phyloP scores from a whole-genome alignment of 805 yeast species.

The Wickerhamomyces chaumierensis region DNA sequence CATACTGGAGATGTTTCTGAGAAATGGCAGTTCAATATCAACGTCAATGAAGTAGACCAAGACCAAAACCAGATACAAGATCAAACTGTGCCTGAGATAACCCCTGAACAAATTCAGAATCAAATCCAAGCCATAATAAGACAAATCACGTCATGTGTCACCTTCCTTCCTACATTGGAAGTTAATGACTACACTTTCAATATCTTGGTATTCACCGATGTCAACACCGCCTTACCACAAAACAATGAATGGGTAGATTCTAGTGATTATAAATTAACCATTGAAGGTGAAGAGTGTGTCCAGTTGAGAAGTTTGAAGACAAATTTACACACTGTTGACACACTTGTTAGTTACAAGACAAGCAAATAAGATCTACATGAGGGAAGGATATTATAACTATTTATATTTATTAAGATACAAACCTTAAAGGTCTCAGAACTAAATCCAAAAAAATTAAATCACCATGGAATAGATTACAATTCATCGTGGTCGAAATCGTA shows the following conservation, averaged over 20 bases:
- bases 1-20: conserved; percentile 62
- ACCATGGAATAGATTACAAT: conserved; percentile 24
- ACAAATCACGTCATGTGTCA: conserved; percentile 79
- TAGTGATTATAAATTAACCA: conserved; percentile 35
- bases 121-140: conserved; percentile 82
- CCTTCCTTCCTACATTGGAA: conserved; percentile 70
- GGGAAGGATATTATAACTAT: too few relatives aligned
- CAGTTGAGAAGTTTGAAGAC: conserved; percentile 61
- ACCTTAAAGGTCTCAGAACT: too few relatives aligned
- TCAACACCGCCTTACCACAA: conserved; percentile 49
- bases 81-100: conserved; percentile 2
- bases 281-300: conserved; percentile 54
- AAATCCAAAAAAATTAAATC: not conserved
- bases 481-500: conserved; percentile 54
- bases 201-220: conserved; percentile 73
- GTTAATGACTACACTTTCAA: conserved; percentile 64
- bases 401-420: too few relatives aligned
- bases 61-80: too few relatives aligned
- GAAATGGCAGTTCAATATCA: conserved; percentile 74
- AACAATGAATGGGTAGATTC: conserved; percentile 72
- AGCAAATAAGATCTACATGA: not conserved
- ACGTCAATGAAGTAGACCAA: conserved; percentile 1
- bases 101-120: conserved; percentile 41
- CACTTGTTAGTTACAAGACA: conserved; percentile 44
- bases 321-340: conserved; percentile 55